A percentile compares a stretch with the other conserved stretches of the same genome.
These are phyloP conservation scores for Sistotremastrum suecicum DNA, from an alignment of 768 basidiomycete species.

Conservation along the genomic window DNA sequence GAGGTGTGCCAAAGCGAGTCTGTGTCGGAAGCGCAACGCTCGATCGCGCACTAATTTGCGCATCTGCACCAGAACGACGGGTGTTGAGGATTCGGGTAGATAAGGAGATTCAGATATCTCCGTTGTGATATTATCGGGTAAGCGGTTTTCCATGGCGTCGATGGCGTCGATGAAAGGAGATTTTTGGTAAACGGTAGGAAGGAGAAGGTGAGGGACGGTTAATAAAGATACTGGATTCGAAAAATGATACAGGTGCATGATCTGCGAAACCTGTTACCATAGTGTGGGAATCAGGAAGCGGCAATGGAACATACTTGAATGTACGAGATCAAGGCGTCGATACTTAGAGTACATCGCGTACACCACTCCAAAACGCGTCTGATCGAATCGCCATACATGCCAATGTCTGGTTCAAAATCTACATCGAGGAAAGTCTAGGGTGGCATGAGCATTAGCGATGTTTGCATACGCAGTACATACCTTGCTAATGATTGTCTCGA, in stretches of 20 bases:
- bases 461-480: no score
- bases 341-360: conserved; percentile 37
- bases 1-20: background rate
- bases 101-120: background rate
- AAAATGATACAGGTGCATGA: conserved; percentile 60
- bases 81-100: background rate
- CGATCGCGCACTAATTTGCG: conserved; percentile 44
- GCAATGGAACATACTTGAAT: conserved; percentile 36
- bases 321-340: conserved; percentile 41
- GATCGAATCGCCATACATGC: conserved; percentile 45
- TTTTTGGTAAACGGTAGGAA: background rate
- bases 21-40: conserved; percentile 14
- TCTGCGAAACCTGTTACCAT: conserved; percentile 20
- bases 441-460: no score
- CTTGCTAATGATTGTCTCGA: no score
- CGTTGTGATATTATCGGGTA: background rate
- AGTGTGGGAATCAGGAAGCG: background rate
- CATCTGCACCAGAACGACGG: conserved; percentile 49
- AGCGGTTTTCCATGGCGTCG: conserved; percentile 14
- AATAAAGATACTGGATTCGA: conserved; percentile 40
- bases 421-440: conserved; percentile 49
- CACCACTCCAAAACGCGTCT: conserved; percentile 45
- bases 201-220: conserved; percentile 14
- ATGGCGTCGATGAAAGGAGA: conserved; percentile 24
- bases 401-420: conserved; percentile 41